Evolutionary conservation across 2,329 filamentous ascomycete genomes (phyloP), one percentile per base, ranked within the genome.

Genomic region (Parastagonospora avenae): DNA sequence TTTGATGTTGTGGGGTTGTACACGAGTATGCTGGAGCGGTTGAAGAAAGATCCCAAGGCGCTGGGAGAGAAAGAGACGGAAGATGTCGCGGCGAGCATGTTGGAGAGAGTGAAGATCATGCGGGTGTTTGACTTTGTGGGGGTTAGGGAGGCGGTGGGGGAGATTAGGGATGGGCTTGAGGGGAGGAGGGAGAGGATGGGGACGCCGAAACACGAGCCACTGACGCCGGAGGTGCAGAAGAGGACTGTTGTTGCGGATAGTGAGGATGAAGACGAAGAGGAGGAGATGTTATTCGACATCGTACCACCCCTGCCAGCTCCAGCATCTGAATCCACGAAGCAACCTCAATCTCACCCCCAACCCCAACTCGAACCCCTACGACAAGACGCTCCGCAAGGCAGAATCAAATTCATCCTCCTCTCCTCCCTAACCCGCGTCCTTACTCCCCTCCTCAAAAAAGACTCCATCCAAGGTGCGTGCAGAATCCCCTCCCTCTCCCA

Each of bases 41-140:
- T 73, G 8, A 49, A 56, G 31, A 32, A 44, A 9, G 47, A 55
- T 46, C 30, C 46, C 8, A 29, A 37, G 7, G 12, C 46, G 11
- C 19, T 49, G 3, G 16, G 31, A 3, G 45, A 39, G n/a, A 8
- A 8, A 11, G 8, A 27, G 10, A 30, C 47, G 4, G 66, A 73
- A 32, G 53, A 70, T n/a, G 50, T 66, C 12, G 74, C 76, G 8
- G 64, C 70, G 2, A 58, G 55, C 14, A 48, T 75, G 4, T 69
- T 82, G 0, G 77, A 78, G 24, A 62, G 76, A 1, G 71, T 82
- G 3, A 74, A 72, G 52, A 77, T 82, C 27, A 79, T 80, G 72
- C 73, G 79, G 4, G 76, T 79, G 0, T 82, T 82, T 56, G 79
- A 82, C 56, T 73, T 78, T 33, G 70, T 75, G 8, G 80, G 80